Evolutionary conservation across 805 yeast species (phyloP).

Genomic region (Yamadazyma kitorensis): DNA sequence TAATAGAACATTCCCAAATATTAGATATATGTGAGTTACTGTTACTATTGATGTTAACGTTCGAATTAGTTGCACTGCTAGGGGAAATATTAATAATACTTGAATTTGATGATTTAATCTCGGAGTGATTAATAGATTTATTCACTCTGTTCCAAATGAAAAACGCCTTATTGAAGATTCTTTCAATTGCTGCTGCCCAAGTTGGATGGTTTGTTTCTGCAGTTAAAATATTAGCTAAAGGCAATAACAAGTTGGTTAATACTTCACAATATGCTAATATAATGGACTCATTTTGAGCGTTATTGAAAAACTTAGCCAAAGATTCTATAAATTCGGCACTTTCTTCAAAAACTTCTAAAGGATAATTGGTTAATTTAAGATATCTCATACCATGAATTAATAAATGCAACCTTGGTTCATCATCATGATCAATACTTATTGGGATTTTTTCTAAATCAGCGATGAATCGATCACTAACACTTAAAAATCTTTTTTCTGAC

Average conservation of each 20-base stretch:
- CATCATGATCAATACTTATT: constrained; percentile 25
- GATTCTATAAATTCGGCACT: constrained; percentile 88
- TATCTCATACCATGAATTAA: constrained; percentile 91
- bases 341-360: constrained; percentile 88
- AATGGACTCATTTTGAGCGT: constrained; percentile 62
- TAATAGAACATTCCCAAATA: constrained; percentile 67
- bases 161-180: constrained; percentile 52
- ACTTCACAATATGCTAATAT: constrained; percentile 84
- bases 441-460: constrained; percentile 89
- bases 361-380: constrained; percentile 73
- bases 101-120: constrained; percentile 3
- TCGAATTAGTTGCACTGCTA: constrained; percentile 1
- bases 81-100: constrained; percentile 13
- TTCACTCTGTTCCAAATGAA: constrained; percentile 43
- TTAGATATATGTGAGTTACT: constrained; percentile 15
- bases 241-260: constrained; percentile 67
- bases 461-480: constrained; percentile 90
- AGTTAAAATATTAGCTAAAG: constrained; percentile 79
- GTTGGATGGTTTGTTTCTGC: constrained; percentile 96
- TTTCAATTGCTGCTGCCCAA: constrained; percentile 81
- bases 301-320: constrained; percentile 74
- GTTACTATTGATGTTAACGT: background rate
- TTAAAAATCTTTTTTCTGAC: constrained; percentile 78
- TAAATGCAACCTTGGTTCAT: constrained; percentile 60
- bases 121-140: constrained; percentile 3